Conservation (phyloP, 1,139 yeast species). For the Wickerhamiella infanticola region DNA sequence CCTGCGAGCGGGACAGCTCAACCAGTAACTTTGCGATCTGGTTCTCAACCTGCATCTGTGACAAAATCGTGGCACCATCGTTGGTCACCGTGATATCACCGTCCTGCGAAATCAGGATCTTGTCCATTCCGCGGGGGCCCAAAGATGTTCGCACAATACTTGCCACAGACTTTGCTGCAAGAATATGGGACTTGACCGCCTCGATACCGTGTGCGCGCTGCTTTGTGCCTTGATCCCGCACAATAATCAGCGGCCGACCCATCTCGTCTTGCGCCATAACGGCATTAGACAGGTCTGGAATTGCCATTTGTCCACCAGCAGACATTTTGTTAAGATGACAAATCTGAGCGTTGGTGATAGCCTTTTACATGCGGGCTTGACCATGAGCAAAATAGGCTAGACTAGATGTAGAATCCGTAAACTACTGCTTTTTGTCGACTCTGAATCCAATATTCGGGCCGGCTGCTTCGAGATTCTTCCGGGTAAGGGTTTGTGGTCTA, state of each 20-base stretch:
- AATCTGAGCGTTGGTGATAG: no score
- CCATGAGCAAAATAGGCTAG: no score
- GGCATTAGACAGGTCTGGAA: conserved; percentile 89
- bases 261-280: conserved; percentile 97
- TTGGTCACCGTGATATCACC: conserved; percentile 97
- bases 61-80: conserved; percentile 93
- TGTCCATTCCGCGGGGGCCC: conserved; percentile 97
- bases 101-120: conserved; percentile 81
- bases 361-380: no score
- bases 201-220: conserved; percentile 81
- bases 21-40: conserved; percentile 93
- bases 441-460: no score
- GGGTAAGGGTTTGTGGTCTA: no score
- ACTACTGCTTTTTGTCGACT: no score
- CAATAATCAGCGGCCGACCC: conserved; percentile 98
- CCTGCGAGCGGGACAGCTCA: conserved; percentile 89
- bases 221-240: conserved; percentile 90
- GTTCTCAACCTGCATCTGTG: conserved; percentile 92
- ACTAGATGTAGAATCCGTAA: no score
- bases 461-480: no score
- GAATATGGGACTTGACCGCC: conserved; percentile 81
- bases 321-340: not conserved
- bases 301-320: conserved; percentile 1
- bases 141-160: conserved; percentile 81
- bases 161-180: conserved; percentile 93